Conservation (phyloP, 371 early-diverging fungal genomes). For the Mortierella sp. region DNA sequence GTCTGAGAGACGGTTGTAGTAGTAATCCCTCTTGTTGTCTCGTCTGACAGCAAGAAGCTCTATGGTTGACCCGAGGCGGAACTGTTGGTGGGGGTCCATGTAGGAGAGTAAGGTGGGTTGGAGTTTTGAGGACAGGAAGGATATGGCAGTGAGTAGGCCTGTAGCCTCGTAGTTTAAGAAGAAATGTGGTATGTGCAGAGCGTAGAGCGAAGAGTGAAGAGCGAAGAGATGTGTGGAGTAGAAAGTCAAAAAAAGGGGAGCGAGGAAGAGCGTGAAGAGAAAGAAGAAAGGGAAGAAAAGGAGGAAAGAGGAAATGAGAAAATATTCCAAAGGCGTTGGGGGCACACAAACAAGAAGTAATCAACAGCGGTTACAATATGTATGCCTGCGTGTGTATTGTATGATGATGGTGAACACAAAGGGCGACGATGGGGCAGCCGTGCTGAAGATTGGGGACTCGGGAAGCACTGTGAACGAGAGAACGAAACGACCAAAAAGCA, state of each 20-base stretch:
- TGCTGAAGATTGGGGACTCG: no score
- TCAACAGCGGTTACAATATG: no score
- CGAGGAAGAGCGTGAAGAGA: neutral
- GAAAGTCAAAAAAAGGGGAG: neutral
- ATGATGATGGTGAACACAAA: no score
- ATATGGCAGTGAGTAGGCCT: no score
- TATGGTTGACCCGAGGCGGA: neutral
- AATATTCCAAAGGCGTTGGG: neutral
- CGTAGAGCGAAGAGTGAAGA: neutral
- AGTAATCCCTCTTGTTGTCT: neutral
- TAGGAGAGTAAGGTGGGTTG: no score
- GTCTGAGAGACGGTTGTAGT: neutral
- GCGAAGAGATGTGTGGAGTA: neutral
- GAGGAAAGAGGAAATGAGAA: neutral
- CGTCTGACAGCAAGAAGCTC: neutral
- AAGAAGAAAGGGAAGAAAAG: neutral
- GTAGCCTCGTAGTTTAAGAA: no score
- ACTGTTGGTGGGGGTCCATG: slow-evolving; percentile 4
- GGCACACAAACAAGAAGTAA: neutral
- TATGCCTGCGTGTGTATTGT: no score
- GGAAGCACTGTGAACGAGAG: no score
- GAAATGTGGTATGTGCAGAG: neutral
- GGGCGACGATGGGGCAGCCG: no score
- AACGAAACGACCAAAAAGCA: no score
- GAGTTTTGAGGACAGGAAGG: neutral